Conservation (phyloP, 768 basidiomycete species). For the Kwoniella heveanensis region DNA sequence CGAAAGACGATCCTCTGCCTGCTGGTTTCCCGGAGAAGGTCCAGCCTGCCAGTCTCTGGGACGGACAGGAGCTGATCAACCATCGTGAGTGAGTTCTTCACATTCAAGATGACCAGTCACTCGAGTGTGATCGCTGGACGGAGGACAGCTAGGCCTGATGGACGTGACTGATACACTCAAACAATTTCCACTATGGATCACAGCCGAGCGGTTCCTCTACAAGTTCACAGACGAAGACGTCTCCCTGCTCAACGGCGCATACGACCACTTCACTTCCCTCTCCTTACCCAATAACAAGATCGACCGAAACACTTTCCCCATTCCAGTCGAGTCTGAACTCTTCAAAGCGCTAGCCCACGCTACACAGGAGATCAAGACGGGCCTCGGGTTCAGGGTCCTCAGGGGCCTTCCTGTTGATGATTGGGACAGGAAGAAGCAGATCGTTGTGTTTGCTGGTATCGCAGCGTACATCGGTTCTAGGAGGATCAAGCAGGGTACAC, state of each 20-base stretch:
- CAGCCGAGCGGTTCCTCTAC: slow-evolving; percentile 37
- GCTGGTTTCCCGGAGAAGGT: slow-evolving; percentile 27
- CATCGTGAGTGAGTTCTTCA: slow-evolving; percentile 23
- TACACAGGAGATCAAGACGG: slow-evolving; percentile 28
- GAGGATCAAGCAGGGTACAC: slow-evolving; percentile 15
- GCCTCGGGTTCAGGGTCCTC: slow-evolving; percentile 35
- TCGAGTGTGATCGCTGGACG: too few relatives aligned
- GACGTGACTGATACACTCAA: neutral
- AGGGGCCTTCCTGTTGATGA: slow-evolving; percentile 36
- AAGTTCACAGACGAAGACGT: slow-evolving; percentile 26
- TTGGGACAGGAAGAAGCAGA: slow-evolving; percentile 28
- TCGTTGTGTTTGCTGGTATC: slow-evolving; percentile 32
- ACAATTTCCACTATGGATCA: neutral
- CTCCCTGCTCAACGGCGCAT: slow-evolving; percentile 19
- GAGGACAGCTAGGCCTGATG: too few relatives aligned
- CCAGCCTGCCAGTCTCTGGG: slow-evolving; percentile 25
- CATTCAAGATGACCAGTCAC: neutral
- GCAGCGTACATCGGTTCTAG: slow-evolving; percentile 25
- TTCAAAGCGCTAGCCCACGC: slow-evolving; percentile 16
- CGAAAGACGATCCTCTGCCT: slow-evolving; percentile 22
- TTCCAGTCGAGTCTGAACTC: slow-evolving; percentile 15
- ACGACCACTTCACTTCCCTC: slow-evolving; percentile 33
- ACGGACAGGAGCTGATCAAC: slow-evolving; percentile 32
- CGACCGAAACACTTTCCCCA: slow-evolving; percentile 25
- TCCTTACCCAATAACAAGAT: slow-evolving; percentile 24